Evolutionary conservation across 164 flowering plant genomes (phyloP).

Genomic region (Hamamelis virginiana): DNA sequence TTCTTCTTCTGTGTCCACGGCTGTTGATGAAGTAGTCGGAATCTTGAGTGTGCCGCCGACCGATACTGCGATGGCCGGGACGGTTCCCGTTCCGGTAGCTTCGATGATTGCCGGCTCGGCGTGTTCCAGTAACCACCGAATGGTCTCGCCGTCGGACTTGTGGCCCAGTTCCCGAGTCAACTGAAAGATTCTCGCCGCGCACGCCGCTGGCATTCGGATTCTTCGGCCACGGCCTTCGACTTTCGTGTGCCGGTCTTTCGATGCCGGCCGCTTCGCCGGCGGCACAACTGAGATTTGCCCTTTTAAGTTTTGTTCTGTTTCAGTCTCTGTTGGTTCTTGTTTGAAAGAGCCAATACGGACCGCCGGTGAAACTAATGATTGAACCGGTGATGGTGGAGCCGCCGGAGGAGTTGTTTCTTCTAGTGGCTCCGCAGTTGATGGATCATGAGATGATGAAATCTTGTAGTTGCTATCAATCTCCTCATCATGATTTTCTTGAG

Average conservation of each 20-base stretch:
- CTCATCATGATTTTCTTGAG: too few species aligned
- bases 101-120: conserved; percentile 49
- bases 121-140: conserved; percentile 45
- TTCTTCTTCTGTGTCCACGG: conserved; percentile 11
- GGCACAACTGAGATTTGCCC: neutral
- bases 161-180: conserved; percentile 46
- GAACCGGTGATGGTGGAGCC: too few species aligned
- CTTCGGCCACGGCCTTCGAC: conserved; percentile 59
- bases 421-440: too few species aligned
- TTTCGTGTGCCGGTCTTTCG: conserved; percentile 40
- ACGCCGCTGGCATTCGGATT: conserved; percentile 46
- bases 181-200: conserved; percentile 52
- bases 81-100: conserved; percentile 52
- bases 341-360: too few species aligned
- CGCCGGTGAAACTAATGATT: too few species aligned
- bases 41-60: conserved; percentile 47
- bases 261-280: conserved; percentile 15
- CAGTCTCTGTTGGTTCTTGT: too few species aligned
- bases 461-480: too few species aligned
- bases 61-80: conserved; percentile 57
- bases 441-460: too few species aligned
- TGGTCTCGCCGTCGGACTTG: conserved; percentile 54
- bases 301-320: too few species aligned
- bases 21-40: conserved; percentile 34
- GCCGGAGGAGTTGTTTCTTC: too few species aligned